These are phyloP conservation scores for Suillus paluster DNA, from an alignment of 768 basidiomycete species.

Conservation along the genomic window DNA sequence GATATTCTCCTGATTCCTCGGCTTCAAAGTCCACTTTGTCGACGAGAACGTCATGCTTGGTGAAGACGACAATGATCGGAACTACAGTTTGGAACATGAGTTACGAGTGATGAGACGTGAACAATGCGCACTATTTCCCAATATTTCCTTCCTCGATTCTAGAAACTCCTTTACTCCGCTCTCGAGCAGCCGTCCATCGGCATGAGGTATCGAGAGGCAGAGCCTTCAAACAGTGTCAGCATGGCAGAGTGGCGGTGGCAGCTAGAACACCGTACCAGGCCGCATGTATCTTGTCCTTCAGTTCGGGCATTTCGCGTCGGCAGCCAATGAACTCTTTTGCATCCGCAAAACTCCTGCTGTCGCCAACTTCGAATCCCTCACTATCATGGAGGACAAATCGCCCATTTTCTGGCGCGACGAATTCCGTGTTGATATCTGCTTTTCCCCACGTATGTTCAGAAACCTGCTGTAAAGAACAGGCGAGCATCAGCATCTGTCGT, in stretches of 20 bases:
- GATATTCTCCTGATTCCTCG: not conserved
- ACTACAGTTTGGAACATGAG: not conserved
- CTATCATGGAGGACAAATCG: constrained; percentile 21
- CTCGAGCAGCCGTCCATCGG: constrained; percentile 8
- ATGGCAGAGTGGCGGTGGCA: not conserved
- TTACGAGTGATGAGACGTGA: not conserved
- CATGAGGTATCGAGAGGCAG: constrained; percentile 8
- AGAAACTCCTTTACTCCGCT: constrained; percentile 3
- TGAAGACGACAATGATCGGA: constrained; percentile 11
- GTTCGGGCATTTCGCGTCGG: constrained; percentile 11
- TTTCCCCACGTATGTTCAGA: constrained; percentile 11
- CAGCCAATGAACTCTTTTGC: constrained; percentile 15
- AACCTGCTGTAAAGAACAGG: not conserved
- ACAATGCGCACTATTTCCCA: constrained; percentile 5
- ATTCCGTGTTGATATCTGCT: constrained; percentile 16
- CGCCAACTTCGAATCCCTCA: constrained; percentile 15
- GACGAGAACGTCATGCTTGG: constrained; percentile 6
- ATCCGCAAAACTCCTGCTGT: constrained; percentile 2
- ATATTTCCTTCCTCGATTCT: not conserved
- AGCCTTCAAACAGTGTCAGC: not conserved
- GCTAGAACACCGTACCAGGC: constrained; percentile 11
- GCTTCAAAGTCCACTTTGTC: constrained; percentile 1
- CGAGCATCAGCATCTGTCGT: not conserved
- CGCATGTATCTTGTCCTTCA: constrained; percentile 20
- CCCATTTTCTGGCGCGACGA: constrained; percentile 15